These are phyloP conservation scores for Scheffersomyces quercinus DNA, from an alignment of 1,139 yeast genomes.

Conservation along the genomic window DNA sequence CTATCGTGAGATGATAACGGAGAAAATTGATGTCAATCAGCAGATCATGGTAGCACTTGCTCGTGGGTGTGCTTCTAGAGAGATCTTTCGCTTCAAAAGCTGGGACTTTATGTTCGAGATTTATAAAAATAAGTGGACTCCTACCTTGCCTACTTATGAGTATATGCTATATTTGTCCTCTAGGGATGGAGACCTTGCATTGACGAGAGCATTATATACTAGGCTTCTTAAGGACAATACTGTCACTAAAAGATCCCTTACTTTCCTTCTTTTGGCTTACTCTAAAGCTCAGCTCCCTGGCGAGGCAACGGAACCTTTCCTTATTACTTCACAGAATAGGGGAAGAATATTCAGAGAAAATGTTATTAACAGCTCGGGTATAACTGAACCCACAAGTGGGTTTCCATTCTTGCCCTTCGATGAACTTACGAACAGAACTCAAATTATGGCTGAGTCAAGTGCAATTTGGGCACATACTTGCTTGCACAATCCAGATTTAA, in stretches of 20 bases:
- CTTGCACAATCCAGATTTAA: conserved; percentile 38
- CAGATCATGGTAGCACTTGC: conserved; percentile 66
- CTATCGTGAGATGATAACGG: conserved; percentile 63
- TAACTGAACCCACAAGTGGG: conserved; percentile 23
- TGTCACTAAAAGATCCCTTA: conserved; percentile 44
- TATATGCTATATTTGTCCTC: conserved; percentile 75
- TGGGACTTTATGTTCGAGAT: conserved; percentile 81
- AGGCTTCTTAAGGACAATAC: conserved; percentile 49
- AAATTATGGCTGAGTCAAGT: conserved; percentile 69
- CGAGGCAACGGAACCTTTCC: conserved; percentile 28
- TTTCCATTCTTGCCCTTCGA: conserved; percentile 72
- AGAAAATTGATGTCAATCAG: conserved; percentile 31
- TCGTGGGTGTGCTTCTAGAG: conserved; percentile 65
- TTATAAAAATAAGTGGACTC: conserved; percentile 50
- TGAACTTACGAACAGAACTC: conserved; percentile 37
- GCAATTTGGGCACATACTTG: conserved; percentile 70
- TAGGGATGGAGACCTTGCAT: conserved; percentile 73
- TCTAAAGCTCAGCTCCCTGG: conserved; percentile 32
- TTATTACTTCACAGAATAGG: conserved; percentile 41
- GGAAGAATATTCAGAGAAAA: conserved; percentile 51
- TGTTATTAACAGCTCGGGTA: conserved; percentile 31
- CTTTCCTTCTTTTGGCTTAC: conserved; percentile 59
- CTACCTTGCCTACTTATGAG: conserved; percentile 57
- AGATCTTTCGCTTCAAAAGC: conserved; percentile 52
- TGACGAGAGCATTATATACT: conserved; percentile 70